Evolutionary conservation across 1,284 basidiomycete species (phyloP).

Genomic region (Filobasidium uniguttulatum): DNA sequence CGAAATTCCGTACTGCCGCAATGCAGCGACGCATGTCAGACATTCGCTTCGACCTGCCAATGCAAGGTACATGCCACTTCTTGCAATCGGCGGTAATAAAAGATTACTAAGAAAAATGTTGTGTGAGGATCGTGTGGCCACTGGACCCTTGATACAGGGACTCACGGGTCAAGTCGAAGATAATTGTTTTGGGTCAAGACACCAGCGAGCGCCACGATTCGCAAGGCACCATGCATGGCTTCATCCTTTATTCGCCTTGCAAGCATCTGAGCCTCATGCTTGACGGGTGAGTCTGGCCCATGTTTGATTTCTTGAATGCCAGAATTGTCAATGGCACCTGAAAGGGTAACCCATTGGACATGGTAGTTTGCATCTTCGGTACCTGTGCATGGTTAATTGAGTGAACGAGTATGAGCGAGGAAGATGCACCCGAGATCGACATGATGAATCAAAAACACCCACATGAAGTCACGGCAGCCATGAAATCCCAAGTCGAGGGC

Average conservation of each 20-base stretch:
- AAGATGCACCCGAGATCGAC: no score
- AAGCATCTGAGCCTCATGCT: slow-evolving; percentile 47
- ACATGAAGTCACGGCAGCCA: slow-evolving; percentile 61
- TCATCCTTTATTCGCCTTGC: slow-evolving; percentile 61
- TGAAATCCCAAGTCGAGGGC: slow-evolving; percentile 75
- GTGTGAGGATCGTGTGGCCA: slow-evolving; percentile 12
- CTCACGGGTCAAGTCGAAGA: slow-evolving; percentile 45
- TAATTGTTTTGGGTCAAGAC: slow-evolving; percentile 68
- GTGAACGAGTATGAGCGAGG: not conserved
- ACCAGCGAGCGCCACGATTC: slow-evolving; percentile 67
- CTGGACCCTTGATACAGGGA: slow-evolving; percentile 1
- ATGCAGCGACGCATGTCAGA: slow-evolving; percentile 61
- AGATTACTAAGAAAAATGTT: no score
- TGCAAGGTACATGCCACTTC: slow-evolving; percentile 67
- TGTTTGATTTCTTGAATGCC: slow-evolving; percentile 51
- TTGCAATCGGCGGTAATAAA: slow-evolving; percentile 68
- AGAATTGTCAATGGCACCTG: slow-evolving; percentile 53
- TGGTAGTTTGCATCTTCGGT: slow-evolving; percentile 80
- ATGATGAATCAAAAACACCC: no score
- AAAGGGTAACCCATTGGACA: slow-evolving; percentile 53
- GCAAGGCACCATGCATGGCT: slow-evolving; percentile 64
- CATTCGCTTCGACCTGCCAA: slow-evolving; percentile 67
- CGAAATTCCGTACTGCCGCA: slow-evolving; percentile 59
- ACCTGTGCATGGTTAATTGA: slow-evolving; percentile 42
- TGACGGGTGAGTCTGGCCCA: slow-evolving; percentile 5